Percentiles rank a stretch among this genome's conserved stretches.
Conservation (phyloP, 345 rosid genomes). For the Eucalyptus curtisii region DNA sequence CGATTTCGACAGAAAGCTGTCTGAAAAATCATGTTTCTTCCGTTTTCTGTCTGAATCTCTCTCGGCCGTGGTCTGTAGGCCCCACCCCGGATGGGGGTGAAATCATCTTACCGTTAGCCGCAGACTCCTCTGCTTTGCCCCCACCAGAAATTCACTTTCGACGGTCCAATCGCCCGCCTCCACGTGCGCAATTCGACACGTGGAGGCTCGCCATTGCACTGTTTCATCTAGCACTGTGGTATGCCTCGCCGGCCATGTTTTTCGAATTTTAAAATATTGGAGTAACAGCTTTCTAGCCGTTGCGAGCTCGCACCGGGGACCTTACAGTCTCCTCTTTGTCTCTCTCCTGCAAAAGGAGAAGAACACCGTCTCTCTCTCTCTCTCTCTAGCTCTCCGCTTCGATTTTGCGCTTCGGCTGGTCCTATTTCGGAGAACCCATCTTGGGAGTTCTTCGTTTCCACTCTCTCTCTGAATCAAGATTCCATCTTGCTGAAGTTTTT, state of each 20-base stretch:
- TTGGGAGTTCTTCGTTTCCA: background rate
- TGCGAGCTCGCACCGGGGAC: slow-evolving; percentile 13
- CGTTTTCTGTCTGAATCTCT: background rate
- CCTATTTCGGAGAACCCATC: background rate
- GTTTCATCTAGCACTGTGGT: background rate
- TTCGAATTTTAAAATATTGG: slow-evolving; percentile 1
- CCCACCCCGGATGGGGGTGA: background rate
- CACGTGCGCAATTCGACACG: background rate
- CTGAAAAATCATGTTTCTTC: background rate
- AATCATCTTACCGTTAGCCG: background rate
- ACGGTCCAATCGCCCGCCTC: background rate
- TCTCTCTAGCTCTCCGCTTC: background rate
- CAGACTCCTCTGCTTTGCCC: background rate
- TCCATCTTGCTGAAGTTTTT: background rate
- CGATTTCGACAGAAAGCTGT: background rate
- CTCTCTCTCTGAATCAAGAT: background rate
- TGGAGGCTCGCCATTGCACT: background rate
- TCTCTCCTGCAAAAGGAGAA: background rate
- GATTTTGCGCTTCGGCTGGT: background rate
- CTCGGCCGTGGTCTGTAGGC: background rate
- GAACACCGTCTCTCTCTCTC: background rate
- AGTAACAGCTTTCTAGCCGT: slow-evolving; percentile 57
- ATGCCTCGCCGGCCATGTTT: background rate
- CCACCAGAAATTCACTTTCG: background rate
- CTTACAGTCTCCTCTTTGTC: background rate